Evolutionary conservation across 208 protist species (phyloP), one percentile per base, ranked within the genome.

Genomic region (Acanthamoeba triangularis): DNA sequence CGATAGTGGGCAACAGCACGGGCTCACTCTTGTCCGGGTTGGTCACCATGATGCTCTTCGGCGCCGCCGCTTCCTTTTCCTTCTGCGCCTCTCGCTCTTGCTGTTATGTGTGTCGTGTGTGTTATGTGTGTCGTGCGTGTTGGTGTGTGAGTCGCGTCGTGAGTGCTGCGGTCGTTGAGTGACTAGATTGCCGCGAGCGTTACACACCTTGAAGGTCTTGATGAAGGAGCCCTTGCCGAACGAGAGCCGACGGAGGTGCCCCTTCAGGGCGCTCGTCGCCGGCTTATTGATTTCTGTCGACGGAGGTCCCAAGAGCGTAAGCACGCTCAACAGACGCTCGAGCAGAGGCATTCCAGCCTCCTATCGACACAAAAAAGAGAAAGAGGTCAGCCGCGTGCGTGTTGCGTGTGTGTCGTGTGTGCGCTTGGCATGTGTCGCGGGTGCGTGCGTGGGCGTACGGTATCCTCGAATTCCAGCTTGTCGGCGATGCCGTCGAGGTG

Each of bases 401-500:
- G 41, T 5, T 1, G 37, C 37, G 37, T 41, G 37, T 41, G 37
- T 3, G 37, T 41, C 16, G 37, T 3, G 37, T 41, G 37, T 41
- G 37, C 37, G 37, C 2, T 41, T n/a, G n/a, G n/a, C n/a, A n/a
- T n/a, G n/a, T n/a, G n/a, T n/a, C n/a, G n/a, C n/a, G n/a, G 37
- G 37, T 41, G 37, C 37, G 37, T 41, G 37, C 3, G 37, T 3
- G 37, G 37, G 56, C 18, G 61, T 67, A 67, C 61, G 61, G 61
- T 14, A 1, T 56, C 74, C 23, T 84, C 74, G 74, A 14, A 13
- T 25, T 56, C 44, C 0, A 84, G 14, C 41, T 52, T 84, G 35
- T 84, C 33, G 84, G 52, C 84, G n/a, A 90, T 90, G 52, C 35
- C 41, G 30, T 63, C 84, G 33, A 90, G 47, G 52, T 90, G 84